phyloP scores from a whole-genome alignment of 768 basidiomycete species.

The Crassisporium funariophilum region DNA sequence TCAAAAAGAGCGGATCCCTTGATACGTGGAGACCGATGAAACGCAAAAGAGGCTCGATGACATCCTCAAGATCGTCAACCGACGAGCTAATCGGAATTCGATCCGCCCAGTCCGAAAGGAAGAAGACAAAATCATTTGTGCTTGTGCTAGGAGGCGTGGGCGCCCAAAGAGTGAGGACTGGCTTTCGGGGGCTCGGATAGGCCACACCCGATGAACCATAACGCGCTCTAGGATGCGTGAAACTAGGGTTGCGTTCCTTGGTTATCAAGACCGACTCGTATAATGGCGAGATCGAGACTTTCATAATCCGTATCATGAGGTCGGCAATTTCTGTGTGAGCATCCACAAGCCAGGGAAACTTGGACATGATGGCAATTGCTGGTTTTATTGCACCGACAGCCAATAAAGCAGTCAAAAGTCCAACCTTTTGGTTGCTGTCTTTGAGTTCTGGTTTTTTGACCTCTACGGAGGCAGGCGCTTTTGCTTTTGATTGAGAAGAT shows the following conservation, averaged over 20 bases:
- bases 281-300: slow-evolving; percentile 66
- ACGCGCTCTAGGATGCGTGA: slow-evolving; percentile 62
- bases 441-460: slow-evolving; percentile 45
- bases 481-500: slow-evolving; percentile 38
- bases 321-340: slow-evolving; percentile 85
- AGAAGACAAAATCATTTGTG: slow-evolving; percentile 81
- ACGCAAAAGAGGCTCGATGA: slow-evolving; percentile 77
- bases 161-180: slow-evolving; percentile 70
- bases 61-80: slow-evolving; percentile 69
- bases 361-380: slow-evolving; percentile 75
- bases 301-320: slow-evolving; percentile 75
- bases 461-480: slow-evolving; percentile 41
- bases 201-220: slow-evolving; percentile 61
- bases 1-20: slow-evolving; percentile 75
- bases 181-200: slow-evolving; percentile 57
- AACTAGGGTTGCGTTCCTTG: slow-evolving; percentile 65
- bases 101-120: slow-evolving; percentile 84
- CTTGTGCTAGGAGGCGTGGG: slow-evolving; percentile 82
- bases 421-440: slow-evolving; percentile 76
- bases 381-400: slow-evolving; percentile 83
- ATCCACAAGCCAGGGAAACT: slow-evolving; percentile 84
- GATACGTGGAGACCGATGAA: slow-evolving; percentile 83
- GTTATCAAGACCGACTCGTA: slow-evolving; percentile 56
- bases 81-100: slow-evolving; percentile 65
- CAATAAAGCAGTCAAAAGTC: slow-evolving; percentile 77